phyloP scores from a whole-genome alignment of 2,329 filamentous ascomycete species.

The Alternaria longipes region DNA sequence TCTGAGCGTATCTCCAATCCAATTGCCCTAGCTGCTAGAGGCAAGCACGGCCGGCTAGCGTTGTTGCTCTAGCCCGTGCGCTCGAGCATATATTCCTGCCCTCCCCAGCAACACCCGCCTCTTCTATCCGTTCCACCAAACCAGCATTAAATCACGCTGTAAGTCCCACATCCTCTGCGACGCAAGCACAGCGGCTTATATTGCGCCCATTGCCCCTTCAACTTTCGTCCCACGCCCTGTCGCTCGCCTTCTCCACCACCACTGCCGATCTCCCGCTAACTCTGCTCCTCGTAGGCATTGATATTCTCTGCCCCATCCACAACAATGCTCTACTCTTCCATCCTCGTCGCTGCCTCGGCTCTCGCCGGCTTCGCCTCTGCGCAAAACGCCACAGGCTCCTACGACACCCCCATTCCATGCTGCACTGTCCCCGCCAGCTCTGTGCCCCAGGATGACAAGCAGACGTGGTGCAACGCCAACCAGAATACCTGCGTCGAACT shows the following conservation, averaged over 20 bases:
- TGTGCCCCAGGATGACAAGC: constrained; percentile 50
- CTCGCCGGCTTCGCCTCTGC: constrained; percentile 57
- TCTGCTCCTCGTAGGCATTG: constrained; percentile 44
- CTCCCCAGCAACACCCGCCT: constrained; percentile 27
- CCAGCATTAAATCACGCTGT: constrained; percentile 29
- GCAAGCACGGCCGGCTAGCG: constrained; percentile 23
- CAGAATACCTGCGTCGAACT: constrained; percentile 68
- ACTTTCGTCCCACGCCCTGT: constrained; percentile 4
- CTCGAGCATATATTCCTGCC: constrained; percentile 26
- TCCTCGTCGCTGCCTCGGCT: constrained; percentile 58
- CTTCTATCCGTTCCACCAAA: constrained; percentile 17
- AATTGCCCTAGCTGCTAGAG: constrained; percentile 26
- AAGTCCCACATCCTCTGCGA: constrained; percentile 13
- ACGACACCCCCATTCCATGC: constrained; percentile 45
- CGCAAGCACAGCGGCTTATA: constrained; percentile 5
- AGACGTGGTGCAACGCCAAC: constrained; percentile 67
- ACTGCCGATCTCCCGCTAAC: constrained; percentile 39
- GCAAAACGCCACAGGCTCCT: constrained; percentile 50
- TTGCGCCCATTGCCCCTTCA: constrained; percentile 18
- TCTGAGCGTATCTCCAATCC: constrained; percentile 38
- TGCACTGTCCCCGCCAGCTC: constrained; percentile 55
- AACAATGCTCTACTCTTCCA: constrained; percentile 59
- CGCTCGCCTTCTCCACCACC: constrained; percentile 16
- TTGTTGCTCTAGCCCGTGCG: constrained; percentile 27
- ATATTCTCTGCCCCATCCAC: constrained; percentile 40